Evolutionary conservation across 2,329 filamentous ascomycete species (phyloP), one percentile per base, ranked within the genome.

Genomic region (Colletotrichum tabaci): DNA sequence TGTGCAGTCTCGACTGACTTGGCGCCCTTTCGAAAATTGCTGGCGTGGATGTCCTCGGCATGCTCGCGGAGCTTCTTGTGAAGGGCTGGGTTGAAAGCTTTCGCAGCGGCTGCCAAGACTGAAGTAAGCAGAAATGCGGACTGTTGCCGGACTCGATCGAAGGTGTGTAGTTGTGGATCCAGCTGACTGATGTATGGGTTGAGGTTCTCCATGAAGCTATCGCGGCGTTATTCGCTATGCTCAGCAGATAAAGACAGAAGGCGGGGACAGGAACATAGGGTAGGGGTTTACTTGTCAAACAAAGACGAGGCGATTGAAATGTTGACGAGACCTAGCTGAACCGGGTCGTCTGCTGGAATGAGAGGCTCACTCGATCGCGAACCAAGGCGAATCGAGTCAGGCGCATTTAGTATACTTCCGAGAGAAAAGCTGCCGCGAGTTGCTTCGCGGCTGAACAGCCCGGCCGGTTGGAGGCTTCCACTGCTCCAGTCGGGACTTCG

Each of bases 121-220:
- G 77, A 23, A 7, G 78, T 79, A 8, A 84, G 76, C 13, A 84
- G 76, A 61, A 84, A 84, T 5, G 81, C 64, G 2, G 81, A 83
- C 38, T 76, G 77, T 52, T 76, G 75, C 12, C 79, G 76, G 6
- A 83, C 77, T 50, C 80, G 80, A n/a, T 76, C 63, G 35, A 84
- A 79, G 1, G 80, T 84, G 65, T 84, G 81, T 18, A 84, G 66
- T 2, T 62, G 67, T 3, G 80, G 81, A 60, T 84, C 82, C 13
- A 84, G 75, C 62, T 83, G 82, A 70, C 79, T 79, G 26, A 84
- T 81, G n/a, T 81, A 84, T 1, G 81, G 80, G 60, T 84, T 84
- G 30, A 83, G 75, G 60, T 78, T 79, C 35, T 74, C 74, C 67
- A 84, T 80, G 67, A 84, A 84, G 23, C 82, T 82, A 44, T 42